Conservation (phyloP, 805 yeast species). For the Hanseniaspora valbyensis region DNA sequence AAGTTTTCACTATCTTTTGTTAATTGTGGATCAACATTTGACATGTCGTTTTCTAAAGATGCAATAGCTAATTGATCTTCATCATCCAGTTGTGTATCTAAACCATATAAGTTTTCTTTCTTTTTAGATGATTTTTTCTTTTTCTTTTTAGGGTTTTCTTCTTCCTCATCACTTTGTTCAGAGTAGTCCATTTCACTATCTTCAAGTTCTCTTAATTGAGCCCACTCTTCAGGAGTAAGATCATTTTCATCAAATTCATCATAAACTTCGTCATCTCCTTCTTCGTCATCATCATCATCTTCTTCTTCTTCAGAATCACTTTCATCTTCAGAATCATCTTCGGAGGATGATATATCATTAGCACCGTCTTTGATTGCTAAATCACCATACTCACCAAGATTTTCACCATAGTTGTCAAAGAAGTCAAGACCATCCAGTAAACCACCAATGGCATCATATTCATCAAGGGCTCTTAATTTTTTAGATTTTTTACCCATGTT, state of each 20-base stretch:
- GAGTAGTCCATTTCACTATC: constrained; percentile 22
- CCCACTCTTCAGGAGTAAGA: constrained; percentile 29
- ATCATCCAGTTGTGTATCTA: constrained; percentile 32
- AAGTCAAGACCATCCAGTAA: constrained; percentile 55
- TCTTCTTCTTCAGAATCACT: constrained; percentile 28
- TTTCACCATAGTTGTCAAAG: constrained; percentile 30
- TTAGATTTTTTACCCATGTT: constrained; percentile 53
- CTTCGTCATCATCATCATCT: constrained; percentile 22
- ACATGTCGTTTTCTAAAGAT: constrained; percentile 6
- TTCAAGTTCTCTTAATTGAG: constrained; percentile 26
- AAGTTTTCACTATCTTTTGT: too few species aligned
- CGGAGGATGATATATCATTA: constrained; percentile 9
- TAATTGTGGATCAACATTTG: constrained; percentile 31
- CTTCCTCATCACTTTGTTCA: constrained; percentile 23
- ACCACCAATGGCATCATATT: constrained; percentile 74
- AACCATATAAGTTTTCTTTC: constrained; percentile 65
- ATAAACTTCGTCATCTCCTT: constrained; percentile 19
- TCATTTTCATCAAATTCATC: constrained; percentile 30
- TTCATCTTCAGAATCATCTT: constrained; percentile 25
- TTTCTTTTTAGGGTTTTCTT: constrained; percentile 15
- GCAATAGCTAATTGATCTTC: constrained; percentile 11
- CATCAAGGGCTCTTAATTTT: constrained; percentile 38
- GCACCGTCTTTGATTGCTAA: constrained; percentile 18
- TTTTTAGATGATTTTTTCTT: constrained; percentile 21
- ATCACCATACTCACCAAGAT: constrained; percentile 28